Base-by-base conservation (phyloP, 495 filamentous ascomycete species). In the Hypoxylon rickii region DNA sequence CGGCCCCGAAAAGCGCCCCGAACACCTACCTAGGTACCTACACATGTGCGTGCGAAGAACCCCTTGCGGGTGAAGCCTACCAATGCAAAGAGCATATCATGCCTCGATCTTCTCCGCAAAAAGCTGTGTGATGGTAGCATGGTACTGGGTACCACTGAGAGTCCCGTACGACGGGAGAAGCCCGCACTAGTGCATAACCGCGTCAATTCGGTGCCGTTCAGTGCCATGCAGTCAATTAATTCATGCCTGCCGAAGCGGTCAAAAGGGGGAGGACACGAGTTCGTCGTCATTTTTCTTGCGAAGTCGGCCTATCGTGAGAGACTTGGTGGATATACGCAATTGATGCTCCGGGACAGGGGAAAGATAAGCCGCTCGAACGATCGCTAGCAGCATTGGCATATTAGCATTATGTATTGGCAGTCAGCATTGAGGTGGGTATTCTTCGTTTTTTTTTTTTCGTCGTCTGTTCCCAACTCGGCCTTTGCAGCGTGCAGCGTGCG, bases 61-160 rank as follows among this genome's bases (percentile, higher is more conserved):
- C 59, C 59, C 44, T 63, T 63, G 37, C 53, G 26, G 44, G 26
- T 19, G 24, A 51, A 31, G 26, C 53, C 41, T n/a, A n/a, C n/a
- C n/a, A n/a, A 58, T 63, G 59, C 48, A 63, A 63, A 33, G 21
- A 24, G 48, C 29, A 63, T 58, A 53, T 63, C 59, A 49, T 50
- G 39, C 54, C 52, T 63, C 59, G 59, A 63, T 63, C 59, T 54
- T 54, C 59, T 63, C 59, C 59, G 59, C 59, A 63, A 51, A n/a
- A 57, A 52, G 48, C 46, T 54, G 59, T 58, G 59, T 38, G 45
- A 63, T 57, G 53, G 13, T 62, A 52, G 46, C 42, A 62, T 42
- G 21, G 37, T 51, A 33, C 19, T 44, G 44, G 32, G 59, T 63
- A 44, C 45, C 48, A 54, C 59, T 34, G 29, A 18, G 13, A 37